phyloP scores from a whole-genome alignment of 2,329 filamentous ascomycete genomes.

The Bipolaris sorokiniana region DNA sequence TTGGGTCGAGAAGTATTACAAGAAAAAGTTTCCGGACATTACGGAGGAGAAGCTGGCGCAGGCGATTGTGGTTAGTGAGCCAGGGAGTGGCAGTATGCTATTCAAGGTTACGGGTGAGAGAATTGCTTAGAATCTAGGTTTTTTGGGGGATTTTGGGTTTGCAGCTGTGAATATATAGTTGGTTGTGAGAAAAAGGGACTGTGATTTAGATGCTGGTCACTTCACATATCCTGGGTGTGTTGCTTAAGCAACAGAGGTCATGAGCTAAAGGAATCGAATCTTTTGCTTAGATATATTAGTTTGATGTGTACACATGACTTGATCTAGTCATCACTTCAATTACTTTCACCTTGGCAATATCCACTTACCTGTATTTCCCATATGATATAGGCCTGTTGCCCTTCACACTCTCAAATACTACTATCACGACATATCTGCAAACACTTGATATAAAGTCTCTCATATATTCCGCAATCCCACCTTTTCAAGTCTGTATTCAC shows the following conservation, averaged over 20 bases:
- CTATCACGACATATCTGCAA: too few species aligned
- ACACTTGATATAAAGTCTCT: too few species aligned
- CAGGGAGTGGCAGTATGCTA: slow-evolving; percentile 69
- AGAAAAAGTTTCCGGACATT: slow-evolving; percentile 70
- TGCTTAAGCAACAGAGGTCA: background rate
- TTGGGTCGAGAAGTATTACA: slow-evolving; percentile 82
- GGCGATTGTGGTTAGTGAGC: slow-evolving; percentile 88
- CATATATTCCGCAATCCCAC: too few species aligned
- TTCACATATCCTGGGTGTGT: background rate
- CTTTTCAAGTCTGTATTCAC: too few species aligned
- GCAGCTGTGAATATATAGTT: background rate
- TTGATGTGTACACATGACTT: background rate
- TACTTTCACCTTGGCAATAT: too few species aligned
- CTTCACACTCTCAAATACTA: background rate
- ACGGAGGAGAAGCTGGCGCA: slow-evolving; percentile 74
- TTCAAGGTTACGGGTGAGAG: slow-evolving; percentile 44
- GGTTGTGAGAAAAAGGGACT: background rate
- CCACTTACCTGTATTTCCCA: too few species aligned
- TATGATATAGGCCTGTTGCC: too few species aligned
- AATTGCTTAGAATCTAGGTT: slow-evolving; percentile 30
- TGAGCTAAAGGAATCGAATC: background rate
- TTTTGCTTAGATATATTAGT: background rate
- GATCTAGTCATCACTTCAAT: too few species aligned
- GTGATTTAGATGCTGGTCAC: background rate
- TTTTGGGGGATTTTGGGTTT: background rate